Evolutionary conservation across 1,139 yeast species (phyloP), one percentile per base, ranked within the genome.

Genomic region (Saccharomyces hybrid): DNA sequence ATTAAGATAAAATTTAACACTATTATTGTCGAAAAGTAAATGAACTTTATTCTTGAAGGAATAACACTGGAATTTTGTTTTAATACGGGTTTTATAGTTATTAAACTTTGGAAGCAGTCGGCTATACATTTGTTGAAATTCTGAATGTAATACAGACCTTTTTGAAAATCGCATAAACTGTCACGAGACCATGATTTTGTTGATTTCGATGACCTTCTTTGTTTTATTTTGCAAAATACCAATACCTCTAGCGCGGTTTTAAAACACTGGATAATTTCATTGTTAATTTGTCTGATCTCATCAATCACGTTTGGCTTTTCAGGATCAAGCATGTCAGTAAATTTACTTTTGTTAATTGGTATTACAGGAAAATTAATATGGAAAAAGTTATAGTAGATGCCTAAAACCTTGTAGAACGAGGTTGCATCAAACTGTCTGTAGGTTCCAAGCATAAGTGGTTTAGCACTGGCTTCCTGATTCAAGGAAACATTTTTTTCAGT

Each of bases 1-100:
- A 83, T 70, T n/a, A 83, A 74, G 2, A 81, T 70, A 63, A 82
- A 85, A 62, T 84, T 83, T 46, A 82, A 63, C 25, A 83, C 59
- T 1, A 80, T 71, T 55, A 84, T 72, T 0, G 82, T 71, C 2
- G 79, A 70, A 46, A 81, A 74, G 49, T 74, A 70, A 61, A 80
- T 55, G 64, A 73, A 50, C 66, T 69, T 65, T 1, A 66, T 64
- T 54, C 71, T 71, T 63, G 68, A 75, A 60, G 64, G 73, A 64
- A 64, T 57, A 55, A 61, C 53, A 58, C 68, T 53, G 59, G 61
- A 68, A 49, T 65, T 65, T 50, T 64, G 67, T 26, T 72, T 65
- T 50, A 73, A 68, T 28, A 68, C 63, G 3, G 84, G 82, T 60
- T 79, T 81, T 8, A 78, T 62, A 20, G 73, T 67, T 11, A 77